Evolutionary conservation across 192 early-diverging fungal genomes (phyloP), one percentile per base, ranked within the genome.

Genomic region (Linnemannia elongata): DNA sequence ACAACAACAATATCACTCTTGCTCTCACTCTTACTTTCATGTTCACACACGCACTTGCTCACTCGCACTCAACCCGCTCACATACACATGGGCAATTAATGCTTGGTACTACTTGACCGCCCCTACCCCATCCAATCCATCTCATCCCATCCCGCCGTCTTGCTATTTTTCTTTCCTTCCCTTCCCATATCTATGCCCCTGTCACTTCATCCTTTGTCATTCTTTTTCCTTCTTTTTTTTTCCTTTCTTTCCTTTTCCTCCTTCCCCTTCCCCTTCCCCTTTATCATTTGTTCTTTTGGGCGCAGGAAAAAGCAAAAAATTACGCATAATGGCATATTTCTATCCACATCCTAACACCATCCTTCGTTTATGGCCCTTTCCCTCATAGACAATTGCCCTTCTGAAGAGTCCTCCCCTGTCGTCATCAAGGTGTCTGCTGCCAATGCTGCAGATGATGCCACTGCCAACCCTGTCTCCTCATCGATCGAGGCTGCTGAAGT

Each of bases 21-120:
- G 44, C 44, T 45, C 13, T 1, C 44, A 45, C 10, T 1, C 10
- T 45, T 10, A 45, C 44, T 15, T 13, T 15, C 44, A 45, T 13
- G 13, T 15, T 45, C 44, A 30, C 49, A 6, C 49, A 52, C 49
- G 18, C 49, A 52, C 49, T 52, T 52, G 49, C 49, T 52, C 49
- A 57, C 74, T 27, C 36, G 12, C 47, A 57, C 49, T n/a, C 49
- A 39, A 39, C 4, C 3, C 73, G 54, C 33, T 22, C 75, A 70
- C 47, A 42, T 33, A 52, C 68, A 70, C 77, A 78, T 60, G 72
- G 60, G 60, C 60, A 66, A 66, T 66, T 66, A 66, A 66, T 66
- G 60, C 60, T 63, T 66, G 60, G 60, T 66, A 13, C 60, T 30
- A 66, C 60, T 41, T 33, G 35, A 13, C 35, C 6, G 5, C 35